Conservation (phyloP, 768 basidiomycete species). For the Collybiopsis confluens region DNA sequence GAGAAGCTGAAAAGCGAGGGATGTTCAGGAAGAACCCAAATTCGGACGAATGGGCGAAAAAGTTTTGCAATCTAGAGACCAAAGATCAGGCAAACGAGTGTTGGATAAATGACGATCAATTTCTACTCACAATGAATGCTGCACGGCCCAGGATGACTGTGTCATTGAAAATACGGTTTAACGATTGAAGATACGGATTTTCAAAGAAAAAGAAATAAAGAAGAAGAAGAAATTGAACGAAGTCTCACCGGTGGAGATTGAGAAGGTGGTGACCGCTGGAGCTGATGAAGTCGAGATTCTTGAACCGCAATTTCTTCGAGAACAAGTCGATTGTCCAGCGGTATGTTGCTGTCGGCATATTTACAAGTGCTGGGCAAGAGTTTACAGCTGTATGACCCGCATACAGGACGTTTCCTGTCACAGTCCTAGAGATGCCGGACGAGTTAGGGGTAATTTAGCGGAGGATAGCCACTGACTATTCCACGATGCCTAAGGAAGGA, state of each 20-base stretch:
- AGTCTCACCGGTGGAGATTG: constrained; percentile 16
- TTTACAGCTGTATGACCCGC: constrained; percentile 14
- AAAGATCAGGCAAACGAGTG: not conserved
- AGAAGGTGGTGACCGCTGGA: constrained; percentile 15
- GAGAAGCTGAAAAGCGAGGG: constrained; percentile 29
- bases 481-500: not conserved
- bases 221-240: not conserved
- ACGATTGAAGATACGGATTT: not conserved
- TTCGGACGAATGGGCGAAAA: constrained; percentile 22
- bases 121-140: constrained; percentile 9
- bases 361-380: constrained; percentile 14
- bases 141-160: constrained; percentile 8
- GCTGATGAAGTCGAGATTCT: constrained; percentile 28
- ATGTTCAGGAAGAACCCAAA: constrained; percentile 45
- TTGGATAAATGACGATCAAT: no score
- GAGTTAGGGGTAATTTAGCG: not conserved
- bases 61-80: constrained; percentile 11
- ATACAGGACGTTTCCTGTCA: constrained; percentile 16
- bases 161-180: not conserved
- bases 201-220: constrained; percentile 4
- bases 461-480: not conserved
- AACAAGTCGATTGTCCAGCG: not conserved
- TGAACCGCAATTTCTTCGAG: constrained; percentile 32
- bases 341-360: constrained; percentile 14
- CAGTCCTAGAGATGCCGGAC: constrained; percentile 11